These are phyloP conservation scores for Sanghuangporus weigelae DNA, from an alignment of 1,284 basidiomycete genomes.

Conservation along the genomic window DNA sequence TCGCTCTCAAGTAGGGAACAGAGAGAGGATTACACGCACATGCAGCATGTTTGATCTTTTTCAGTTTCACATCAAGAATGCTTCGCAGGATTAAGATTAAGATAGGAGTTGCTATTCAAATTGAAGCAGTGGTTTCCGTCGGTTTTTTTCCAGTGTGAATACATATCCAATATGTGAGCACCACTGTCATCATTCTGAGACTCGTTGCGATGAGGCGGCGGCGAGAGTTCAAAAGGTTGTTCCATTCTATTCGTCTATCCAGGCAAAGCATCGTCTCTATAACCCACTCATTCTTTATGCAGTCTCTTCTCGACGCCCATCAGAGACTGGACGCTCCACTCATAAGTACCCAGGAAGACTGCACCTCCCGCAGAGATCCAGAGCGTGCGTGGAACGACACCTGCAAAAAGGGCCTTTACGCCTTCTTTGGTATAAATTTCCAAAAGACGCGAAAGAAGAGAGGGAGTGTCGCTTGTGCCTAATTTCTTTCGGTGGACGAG, in stretches of 20 bases:
- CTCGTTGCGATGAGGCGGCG: neutral
- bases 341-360: conserved; percentile 94
- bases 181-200: neutral
- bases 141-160: no score
- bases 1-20: no score
- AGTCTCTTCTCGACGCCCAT: conserved; percentile 12
- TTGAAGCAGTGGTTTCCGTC: no score
- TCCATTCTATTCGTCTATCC: neutral
- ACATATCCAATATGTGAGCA: no score
- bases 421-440: conserved; percentile 78
- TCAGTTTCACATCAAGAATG: no score
- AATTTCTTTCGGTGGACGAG: conserved; percentile 35
- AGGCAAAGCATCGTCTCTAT: neutral
- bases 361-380: conserved; percentile 98
- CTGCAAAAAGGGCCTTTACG: conserved; percentile 72
- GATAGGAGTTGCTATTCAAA: no score
- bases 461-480: conserved; percentile 45
- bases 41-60: no score
- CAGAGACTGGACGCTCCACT: conserved; percentile 47
- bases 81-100: no score
- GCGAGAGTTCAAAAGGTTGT: neutral
- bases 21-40: no score
- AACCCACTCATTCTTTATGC: neutral
- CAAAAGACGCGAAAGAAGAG: conserved; percentile 48
- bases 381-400: conserved; percentile 85